These are phyloP conservation scores for Microcyclosporella mali DNA, from an alignment of 2,329 filamentous ascomycete species.

Conservation along the genomic window DNA sequence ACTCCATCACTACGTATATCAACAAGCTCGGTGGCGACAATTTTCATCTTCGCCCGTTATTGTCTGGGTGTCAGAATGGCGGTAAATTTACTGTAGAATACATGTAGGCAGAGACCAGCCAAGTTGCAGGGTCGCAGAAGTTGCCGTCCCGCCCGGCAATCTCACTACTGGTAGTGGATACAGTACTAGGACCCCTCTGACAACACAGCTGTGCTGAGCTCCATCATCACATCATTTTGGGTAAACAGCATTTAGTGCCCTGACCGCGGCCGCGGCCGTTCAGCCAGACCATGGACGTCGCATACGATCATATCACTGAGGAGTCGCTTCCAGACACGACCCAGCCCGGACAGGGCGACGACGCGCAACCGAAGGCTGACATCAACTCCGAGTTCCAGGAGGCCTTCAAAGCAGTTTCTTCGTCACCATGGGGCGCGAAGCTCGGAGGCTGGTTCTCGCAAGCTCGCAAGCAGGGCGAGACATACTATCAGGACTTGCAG, in stretches of 20 bases:
- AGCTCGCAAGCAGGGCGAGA: constrained; percentile 87
- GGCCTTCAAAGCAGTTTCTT: constrained; percentile 87
- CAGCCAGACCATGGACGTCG: constrained; percentile 70
- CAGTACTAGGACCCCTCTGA: too few relatives aligned
- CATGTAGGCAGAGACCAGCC: too few relatives aligned
- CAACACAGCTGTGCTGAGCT: too few relatives aligned
- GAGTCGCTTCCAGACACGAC: constrained; percentile 50
- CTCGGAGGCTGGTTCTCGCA: constrained; percentile 84
- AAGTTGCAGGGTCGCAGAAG: too few relatives aligned
- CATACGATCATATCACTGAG: constrained; percentile 94
- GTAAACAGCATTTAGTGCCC: not conserved
- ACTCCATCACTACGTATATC: too few relatives aligned
- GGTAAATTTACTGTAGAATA: too few relatives aligned
- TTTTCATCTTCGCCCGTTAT: too few relatives aligned
- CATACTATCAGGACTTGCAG: constrained; percentile 73
- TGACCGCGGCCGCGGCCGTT: too few relatives aligned
- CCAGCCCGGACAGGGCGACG: constrained; percentile 40
- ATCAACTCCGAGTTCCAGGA: constrained; percentile 88
- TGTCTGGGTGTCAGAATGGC: too few relatives aligned
- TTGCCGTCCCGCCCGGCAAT: too few relatives aligned
- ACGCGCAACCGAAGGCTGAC: constrained; percentile 33
- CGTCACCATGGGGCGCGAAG: constrained; percentile 82
- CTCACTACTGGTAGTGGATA: too few relatives aligned
- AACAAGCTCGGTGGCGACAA: too few relatives aligned
- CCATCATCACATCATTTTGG: not conserved